These are phyloP conservation scores for Tylopilus subfusipes DNA, from an alignment of 768 basidiomycete species.

Conservation along the genomic window DNA sequence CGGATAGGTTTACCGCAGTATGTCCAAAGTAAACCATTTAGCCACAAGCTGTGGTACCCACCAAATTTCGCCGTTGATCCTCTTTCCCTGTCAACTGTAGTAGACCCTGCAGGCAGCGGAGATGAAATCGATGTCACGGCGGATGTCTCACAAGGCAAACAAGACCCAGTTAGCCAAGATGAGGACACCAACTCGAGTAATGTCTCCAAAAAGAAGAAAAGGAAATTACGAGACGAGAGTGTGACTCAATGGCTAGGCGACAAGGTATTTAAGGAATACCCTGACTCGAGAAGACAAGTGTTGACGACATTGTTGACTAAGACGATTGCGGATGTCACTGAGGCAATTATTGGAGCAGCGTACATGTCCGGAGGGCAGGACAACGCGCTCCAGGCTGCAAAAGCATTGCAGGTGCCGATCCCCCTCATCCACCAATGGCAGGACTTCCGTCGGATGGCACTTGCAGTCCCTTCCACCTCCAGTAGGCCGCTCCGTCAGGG, in stretches of 20 bases:
- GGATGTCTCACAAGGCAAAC: constrained; percentile 8
- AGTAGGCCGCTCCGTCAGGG: constrained; percentile 45
- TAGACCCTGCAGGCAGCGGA: constrained; percentile 29
- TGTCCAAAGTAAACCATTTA: constrained; percentile 70
- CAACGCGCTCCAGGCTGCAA: constrained; percentile 58
- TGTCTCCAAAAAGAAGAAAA: constrained; percentile 39
- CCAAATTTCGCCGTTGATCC: constrained; percentile 38
- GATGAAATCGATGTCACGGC: constrained; percentile 24
- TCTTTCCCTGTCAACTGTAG: constrained; percentile 9
- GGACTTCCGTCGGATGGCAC: constrained; percentile 55
- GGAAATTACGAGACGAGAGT: constrained; percentile 40
- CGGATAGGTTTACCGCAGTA: constrained; percentile 63
- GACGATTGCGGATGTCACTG: constrained; percentile 81
- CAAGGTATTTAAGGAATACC: constrained; percentile 48
- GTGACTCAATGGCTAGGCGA: constrained; percentile 64
- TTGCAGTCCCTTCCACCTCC: constrained; percentile 42
- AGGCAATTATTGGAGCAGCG: constrained; percentile 82
- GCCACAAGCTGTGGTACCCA: constrained; percentile 64
- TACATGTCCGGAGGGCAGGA: constrained; percentile 72
- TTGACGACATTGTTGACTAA: constrained; percentile 30
- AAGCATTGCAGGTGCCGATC: constrained; percentile 64
- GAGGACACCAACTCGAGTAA: constrained; percentile 6
- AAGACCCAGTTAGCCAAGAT: constrained; percentile 11
- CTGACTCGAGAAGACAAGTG: not conserved
- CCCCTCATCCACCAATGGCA: constrained; percentile 63